These are phyloP conservation scores for Globisporangium uncinulatum DNA, from an alignment of 352 stramenopile species.

Conservation along the genomic window DNA sequence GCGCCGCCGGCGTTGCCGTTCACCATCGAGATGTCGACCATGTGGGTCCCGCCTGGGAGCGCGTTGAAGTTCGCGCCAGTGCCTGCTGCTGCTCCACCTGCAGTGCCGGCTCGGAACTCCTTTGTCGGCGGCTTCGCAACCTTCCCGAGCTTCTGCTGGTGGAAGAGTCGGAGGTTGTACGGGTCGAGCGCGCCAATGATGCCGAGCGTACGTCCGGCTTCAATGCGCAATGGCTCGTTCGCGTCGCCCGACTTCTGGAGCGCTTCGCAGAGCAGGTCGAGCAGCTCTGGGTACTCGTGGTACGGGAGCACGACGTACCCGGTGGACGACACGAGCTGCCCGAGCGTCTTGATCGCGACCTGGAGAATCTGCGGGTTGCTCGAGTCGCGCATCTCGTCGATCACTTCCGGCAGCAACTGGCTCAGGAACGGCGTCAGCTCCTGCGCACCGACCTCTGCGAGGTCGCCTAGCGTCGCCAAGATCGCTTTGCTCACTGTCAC, in stretches of 20 bases:
- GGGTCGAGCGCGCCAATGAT: constrained; percentile 79
- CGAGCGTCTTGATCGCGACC: constrained; percentile 82
- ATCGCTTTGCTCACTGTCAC: constrained; percentile 83
- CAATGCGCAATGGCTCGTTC: constrained; percentile 69
- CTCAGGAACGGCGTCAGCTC: constrained; percentile 77
- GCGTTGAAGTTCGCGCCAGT: constrained; percentile 17
- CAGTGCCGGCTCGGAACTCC: constrained; percentile 48
- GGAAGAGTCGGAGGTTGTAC: constrained; percentile 81
- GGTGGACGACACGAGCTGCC: constrained; percentile 76
- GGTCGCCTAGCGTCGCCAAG: constrained; percentile 71
- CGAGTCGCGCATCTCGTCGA: constrained; percentile 81
- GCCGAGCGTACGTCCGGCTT: constrained; percentile 75
- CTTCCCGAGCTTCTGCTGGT: constrained; percentile 77
- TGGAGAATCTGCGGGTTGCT: constrained; percentile 83
- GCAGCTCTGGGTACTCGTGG: constrained; percentile 78
- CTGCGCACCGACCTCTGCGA: constrained; percentile 72
- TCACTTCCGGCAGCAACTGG: constrained; percentile 83
- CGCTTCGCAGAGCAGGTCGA: constrained; percentile 71
- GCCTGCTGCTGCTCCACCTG: constrained; percentile 22
- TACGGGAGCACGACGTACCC: constrained; percentile 82
- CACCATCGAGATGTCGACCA: constrained; percentile 16
- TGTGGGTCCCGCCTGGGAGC: constrained; percentile 11
- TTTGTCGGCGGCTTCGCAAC: constrained; percentile 64
- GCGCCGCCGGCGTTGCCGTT: constrained; percentile 15
- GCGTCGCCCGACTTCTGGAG: constrained; percentile 78